A percentile compares a stretch with the other conserved stretches of the same genome.
phyloP scores from a whole-genome alignment of 495 filamentous ascomycete species.

The Platismatia glauca region DNA sequence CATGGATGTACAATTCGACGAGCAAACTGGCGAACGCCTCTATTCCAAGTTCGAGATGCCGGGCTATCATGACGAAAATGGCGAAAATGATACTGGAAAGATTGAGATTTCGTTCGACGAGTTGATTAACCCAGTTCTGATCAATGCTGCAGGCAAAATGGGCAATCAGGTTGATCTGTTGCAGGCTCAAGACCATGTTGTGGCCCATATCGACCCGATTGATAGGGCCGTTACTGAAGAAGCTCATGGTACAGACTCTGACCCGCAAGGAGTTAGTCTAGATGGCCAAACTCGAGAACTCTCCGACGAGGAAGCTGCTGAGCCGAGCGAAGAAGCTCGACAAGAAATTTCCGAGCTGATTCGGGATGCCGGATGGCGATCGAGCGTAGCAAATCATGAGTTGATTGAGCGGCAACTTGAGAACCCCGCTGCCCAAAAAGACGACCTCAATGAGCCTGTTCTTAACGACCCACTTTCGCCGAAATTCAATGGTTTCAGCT shows the following conservation, averaged over 20 bases:
- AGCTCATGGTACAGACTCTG: neutral
- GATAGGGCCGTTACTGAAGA: neutral
- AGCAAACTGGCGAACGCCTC: conserved; percentile 48
- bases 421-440: neutral
- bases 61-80: conserved; percentile 44
- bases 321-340: conserved; percentile 23
- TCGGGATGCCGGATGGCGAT: conserved; percentile 35
- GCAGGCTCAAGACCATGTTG: neutral
- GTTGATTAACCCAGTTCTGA: conserved; percentile 53
- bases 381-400: conserved; percentile 25
- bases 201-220: neutral
- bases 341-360: conserved; percentile 32
- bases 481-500: conserved; percentile 26
- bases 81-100: conserved; percentile 44
- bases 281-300: neutral
- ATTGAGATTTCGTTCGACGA: conserved; percentile 45
- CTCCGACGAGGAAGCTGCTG: neutral
- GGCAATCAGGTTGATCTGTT: conserved; percentile 22
- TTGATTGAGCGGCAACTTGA: conserved; percentile 17
- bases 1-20: conserved; percentile 40
- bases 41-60: conserved; percentile 63
- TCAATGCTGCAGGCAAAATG: conserved; percentile 40
- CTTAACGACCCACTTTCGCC: conserved; percentile 21
- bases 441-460: conserved; percentile 16
- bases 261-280: neutral